Percentiles rank a stretch among this genome's conserved stretches.
Conservation (phyloP, 805 yeast species). For the Kodamaea restingae region DNA sequence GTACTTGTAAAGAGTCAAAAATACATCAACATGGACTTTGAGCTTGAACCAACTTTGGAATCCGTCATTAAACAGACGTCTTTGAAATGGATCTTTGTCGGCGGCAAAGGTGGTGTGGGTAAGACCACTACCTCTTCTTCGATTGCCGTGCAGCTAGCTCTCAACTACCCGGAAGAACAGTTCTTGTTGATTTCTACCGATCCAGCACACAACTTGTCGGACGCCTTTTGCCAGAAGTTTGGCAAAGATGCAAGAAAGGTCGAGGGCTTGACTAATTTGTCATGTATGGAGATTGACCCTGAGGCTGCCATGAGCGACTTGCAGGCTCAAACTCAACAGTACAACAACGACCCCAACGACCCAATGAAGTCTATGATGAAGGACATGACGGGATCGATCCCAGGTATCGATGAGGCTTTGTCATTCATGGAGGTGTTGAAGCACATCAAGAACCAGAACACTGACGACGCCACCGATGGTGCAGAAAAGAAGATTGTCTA, state of each 20-base stretch:
- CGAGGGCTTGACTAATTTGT: constrained; percentile 79
- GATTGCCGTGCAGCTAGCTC: constrained; percentile 88
- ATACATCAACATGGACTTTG: constrained; percentile 43
- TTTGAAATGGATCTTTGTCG: constrained; percentile 95
- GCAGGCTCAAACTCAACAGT: constrained; percentile 54
- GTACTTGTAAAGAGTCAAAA: not conserved
- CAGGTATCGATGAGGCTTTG: constrained; percentile 97
- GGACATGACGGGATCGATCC: constrained; percentile 91
- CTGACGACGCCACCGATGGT: constrained; percentile 15
- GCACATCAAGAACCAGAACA: constrained; percentile 78
- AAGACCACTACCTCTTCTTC: constrained; percentile 97
- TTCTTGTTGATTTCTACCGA: constrained; percentile 92
- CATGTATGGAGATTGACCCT: constrained; percentile 99
- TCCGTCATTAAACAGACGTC: constrained; percentile 59
- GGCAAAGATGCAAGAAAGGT: constrained; percentile 95
- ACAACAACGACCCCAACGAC: constrained; percentile 53
- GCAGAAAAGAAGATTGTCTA: constrained; percentile 39
- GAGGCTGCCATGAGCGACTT: constrained; percentile 89
- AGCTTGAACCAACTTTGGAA: constrained; percentile 67
- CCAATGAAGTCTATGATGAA: constrained; percentile 74
- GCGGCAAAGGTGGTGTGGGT: constrained; percentile 99
- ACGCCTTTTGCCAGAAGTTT: constrained; percentile 97
- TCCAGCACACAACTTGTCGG: constrained; percentile 97
- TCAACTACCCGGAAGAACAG: constrained; percentile 71
- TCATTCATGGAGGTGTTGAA: constrained; percentile 97